Evolutionary conservation across 2,329 filamentous ascomycete species (phyloP).

Genomic region (Dactylonectria estremocensis): DNA sequence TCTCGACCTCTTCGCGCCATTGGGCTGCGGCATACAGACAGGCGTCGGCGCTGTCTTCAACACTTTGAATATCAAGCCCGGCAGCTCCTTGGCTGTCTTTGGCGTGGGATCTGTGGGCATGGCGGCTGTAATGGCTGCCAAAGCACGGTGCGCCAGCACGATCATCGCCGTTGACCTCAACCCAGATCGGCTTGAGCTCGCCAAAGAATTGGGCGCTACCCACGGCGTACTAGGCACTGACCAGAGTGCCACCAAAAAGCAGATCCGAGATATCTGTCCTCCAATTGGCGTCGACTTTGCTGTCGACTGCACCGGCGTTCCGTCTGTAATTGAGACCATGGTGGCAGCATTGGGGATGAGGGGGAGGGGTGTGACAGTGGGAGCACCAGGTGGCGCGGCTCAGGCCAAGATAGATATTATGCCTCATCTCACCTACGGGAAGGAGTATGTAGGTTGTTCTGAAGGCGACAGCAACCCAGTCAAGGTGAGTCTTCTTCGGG

Average conservation of each 20-base stretch:
- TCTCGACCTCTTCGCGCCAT: constrained; percentile 26
- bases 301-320: constrained; percentile 37
- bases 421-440: constrained; percentile 25
- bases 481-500: constrained; percentile 1
- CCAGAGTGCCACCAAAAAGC: neutral
- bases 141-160: neutral
- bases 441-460: constrained; percentile 33
- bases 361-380: constrained; percentile 29
- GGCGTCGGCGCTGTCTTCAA: constrained; percentile 34
- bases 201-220: constrained; percentile 31
- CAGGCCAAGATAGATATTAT: constrained; percentile 31
- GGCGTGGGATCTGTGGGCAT: constrained; percentile 33
- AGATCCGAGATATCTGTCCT: neutral
- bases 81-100: constrained; percentile 29
- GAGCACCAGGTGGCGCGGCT: constrained; percentile 17
- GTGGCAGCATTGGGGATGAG: constrained; percentile 21
- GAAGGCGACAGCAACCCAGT: constrained; percentile 31
- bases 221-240: constrained; percentile 8
- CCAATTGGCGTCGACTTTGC: constrained; percentile 34
- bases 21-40: constrained; percentile 37
- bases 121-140: constrained; percentile 36
- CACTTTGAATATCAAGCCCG: constrained; percentile 22
- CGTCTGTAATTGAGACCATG: constrained; percentile 31
- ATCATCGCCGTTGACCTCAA: constrained; percentile 36
- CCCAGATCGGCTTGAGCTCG: constrained; percentile 18